These are phyloP conservation scores for Teratosphaeria viscida DNA, from an alignment of 2,329 filamentous ascomycete genomes.

Conservation along the genomic window DNA sequence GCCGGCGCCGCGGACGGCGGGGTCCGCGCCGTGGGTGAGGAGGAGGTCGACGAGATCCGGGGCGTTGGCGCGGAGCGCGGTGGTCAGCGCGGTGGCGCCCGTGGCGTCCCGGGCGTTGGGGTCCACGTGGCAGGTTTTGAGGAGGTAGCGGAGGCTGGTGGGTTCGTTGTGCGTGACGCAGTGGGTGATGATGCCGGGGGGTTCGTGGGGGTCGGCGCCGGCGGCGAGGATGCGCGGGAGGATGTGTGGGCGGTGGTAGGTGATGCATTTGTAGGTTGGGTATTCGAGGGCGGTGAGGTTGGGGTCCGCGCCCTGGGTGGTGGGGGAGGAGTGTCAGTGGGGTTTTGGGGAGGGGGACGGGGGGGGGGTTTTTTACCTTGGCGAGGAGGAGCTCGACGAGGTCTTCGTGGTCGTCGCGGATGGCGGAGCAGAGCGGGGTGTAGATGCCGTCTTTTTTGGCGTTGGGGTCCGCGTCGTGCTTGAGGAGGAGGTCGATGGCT, in stretches of 20 bases:
- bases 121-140: constrained; percentile 49
- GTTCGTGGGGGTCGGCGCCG: constrained; percentile 48
- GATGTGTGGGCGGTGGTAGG: constrained; percentile 52
- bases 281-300: constrained; percentile 52
- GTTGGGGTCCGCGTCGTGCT: constrained; percentile 52
- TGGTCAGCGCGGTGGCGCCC: constrained; percentile 53
- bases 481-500: constrained; percentile 50
- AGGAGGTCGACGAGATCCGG: constrained; percentile 50
- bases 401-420: constrained; percentile 54
- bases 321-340: background rate
- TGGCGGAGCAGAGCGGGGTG: constrained; percentile 57
- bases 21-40: constrained; percentile 49
- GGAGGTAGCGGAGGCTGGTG: constrained; percentile 49
- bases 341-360: background rate
- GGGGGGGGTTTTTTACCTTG: background rate
- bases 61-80: constrained; percentile 52
- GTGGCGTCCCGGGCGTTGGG: constrained; percentile 50
- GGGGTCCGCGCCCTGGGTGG: constrained; percentile 25
- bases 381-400: constrained; percentile 51
- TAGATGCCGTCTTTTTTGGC: constrained; percentile 55
- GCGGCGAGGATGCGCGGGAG: constrained; percentile 50
- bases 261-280: constrained; percentile 58
- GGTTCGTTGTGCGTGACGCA: constrained; percentile 53
- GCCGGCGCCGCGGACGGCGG: constrained; percentile 54
- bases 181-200: constrained; percentile 56